Evolutionary conservation across 805 yeast genomes (phyloP).

Genomic region (Phaffomyces antillensis): DNA sequence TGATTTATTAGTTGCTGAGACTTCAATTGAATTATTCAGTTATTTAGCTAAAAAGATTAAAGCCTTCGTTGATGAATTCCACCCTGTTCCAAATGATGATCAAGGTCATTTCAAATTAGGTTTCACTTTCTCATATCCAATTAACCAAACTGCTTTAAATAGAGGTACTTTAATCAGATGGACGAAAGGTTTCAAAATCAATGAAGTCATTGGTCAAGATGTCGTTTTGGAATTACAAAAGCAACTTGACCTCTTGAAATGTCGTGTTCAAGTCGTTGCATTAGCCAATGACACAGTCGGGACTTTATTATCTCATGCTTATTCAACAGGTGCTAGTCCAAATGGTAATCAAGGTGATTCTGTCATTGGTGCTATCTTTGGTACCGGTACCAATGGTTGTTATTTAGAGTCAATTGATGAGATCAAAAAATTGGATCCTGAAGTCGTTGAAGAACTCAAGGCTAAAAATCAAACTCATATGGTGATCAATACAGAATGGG

Average conservation of each 20-base stretch:
- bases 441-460: slow-evolving; percentile 29
- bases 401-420: slow-evolving; percentile 72
- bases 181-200: slow-evolving; percentile 92
- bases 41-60: slow-evolving; percentile 69
- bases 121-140: slow-evolving; percentile 92
- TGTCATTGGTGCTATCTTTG: slow-evolving; percentile 84
- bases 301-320: slow-evolving; percentile 82
- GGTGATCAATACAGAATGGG: slow-evolving; percentile 97
- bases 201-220: slow-evolving; percentile 80
- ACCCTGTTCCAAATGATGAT: slow-evolving; percentile 28
- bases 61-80: slow-evolving; percentile 60
- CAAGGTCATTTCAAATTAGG: slow-evolving; percentile 59
- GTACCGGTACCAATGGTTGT: slow-evolving; percentile 98
- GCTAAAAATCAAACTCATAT: slow-evolving; percentile 51
- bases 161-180: slow-evolving; percentile 83
- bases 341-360: slow-evolving; percentile 65
- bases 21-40: slow-evolving; percentile 60
- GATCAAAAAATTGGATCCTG: slow-evolving; percentile 65
- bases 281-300: slow-evolving; percentile 96
- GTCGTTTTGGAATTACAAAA: slow-evolving; percentile 67
- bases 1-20: slow-evolving; percentile 58
- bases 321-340: slow-evolving; percentile 50
- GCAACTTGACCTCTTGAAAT: slow-evolving; percentile 50
- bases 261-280: slow-evolving; percentile 73
- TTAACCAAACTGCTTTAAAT: slow-evolving; percentile 73